A percentile compares a stretch with the other conserved stretches of the same genome.
These are phyloP conservation scores for Xenoacremonium recifei DNA, from an alignment of 2,329 filamentous ascomycete species.

Conservation along the genomic window DNA sequence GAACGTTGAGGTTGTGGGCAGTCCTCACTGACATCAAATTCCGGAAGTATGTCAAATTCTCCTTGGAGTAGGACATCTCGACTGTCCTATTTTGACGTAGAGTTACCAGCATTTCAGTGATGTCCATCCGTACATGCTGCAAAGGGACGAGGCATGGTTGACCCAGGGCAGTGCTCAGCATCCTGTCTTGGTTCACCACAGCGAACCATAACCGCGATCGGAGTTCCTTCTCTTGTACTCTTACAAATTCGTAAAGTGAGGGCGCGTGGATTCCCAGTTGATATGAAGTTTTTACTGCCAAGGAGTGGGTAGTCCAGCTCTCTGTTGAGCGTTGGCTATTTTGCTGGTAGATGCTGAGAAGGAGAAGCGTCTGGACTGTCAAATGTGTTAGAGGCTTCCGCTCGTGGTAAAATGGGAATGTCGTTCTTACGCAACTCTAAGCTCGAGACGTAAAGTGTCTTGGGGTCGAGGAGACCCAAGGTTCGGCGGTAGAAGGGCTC, in stretches of 20 bases:
- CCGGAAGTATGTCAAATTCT: slow-evolving; percentile 15
- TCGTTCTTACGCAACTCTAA: slow-evolving; percentile 15
- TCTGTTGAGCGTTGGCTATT: slow-evolving; percentile 33
- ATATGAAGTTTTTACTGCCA: slow-evolving; percentile 31
- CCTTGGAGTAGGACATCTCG: slow-evolving; percentile 3
- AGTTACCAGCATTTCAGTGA: slow-evolving; percentile 6
- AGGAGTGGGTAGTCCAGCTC: slow-evolving; percentile 29
- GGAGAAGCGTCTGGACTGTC: slow-evolving; percentile 30
- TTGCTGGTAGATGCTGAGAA: slow-evolving; percentile 32
- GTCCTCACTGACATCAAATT: slow-evolving; percentile 13
- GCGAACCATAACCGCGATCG: slow-evolving; percentile 30
- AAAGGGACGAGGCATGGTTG: slow-evolving; percentile 12
- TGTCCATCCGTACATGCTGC: slow-evolving; percentile 10
- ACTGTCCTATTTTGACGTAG: slow-evolving; percentile 1
- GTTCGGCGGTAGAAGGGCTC: slow-evolving; percentile 28
- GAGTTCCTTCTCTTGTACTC: slow-evolving; percentile 22
- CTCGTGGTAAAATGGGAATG: no score
- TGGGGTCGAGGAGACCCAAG: slow-evolving; percentile 22
- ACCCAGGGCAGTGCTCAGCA: slow-evolving; percentile 10
- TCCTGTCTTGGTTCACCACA: slow-evolving; percentile 29
- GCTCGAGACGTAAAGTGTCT: slow-evolving; percentile 21
- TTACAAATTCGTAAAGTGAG: slow-evolving; percentile 22
- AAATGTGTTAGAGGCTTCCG: no score
- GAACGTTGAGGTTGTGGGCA: background rate
- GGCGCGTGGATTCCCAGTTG: slow-evolving; percentile 34